phyloP scores from a whole-genome alignment of 1,139 yeast genomes.

The Saccharomyces pastorianus region DNA sequence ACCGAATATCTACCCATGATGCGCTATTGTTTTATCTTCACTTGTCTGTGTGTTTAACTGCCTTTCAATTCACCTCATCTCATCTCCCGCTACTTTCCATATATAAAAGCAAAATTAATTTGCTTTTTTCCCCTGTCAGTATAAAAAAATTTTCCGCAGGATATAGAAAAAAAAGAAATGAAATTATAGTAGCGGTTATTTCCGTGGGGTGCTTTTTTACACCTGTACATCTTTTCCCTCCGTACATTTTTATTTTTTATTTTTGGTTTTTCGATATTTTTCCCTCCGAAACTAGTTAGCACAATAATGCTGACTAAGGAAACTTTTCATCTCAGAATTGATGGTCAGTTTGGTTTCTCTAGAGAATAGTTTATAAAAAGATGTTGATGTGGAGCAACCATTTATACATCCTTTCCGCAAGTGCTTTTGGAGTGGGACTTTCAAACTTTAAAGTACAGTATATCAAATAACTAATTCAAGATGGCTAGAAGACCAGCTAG shows the following conservation, averaged over 20 bases:
- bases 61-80: neutral
- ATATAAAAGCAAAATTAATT: neutral
- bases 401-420: neutral
- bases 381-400: neutral
- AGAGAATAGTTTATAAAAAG: neutral
- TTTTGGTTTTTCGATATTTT: neutral
- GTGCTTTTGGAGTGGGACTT: neutral
- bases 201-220: neutral
- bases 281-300: neutral
- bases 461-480: constrained; percentile 36
- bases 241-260: neutral
- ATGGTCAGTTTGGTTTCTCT: neutral
- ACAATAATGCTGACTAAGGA: neutral
- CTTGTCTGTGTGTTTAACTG: neutral
- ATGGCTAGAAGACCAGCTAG: constrained; percentile 99
- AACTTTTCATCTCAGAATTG: neutral
- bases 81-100: constrained; percentile 1
- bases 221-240: neutral
- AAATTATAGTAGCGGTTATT: too few species aligned
- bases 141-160: neutral
- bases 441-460: neutral
- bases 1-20: constrained; percentile 83
- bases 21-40: neutral
- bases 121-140: neutral
- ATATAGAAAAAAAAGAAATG: neutral